Evolutionary conservation across 371 early-diverging fungal species (phyloP), one percentile per base, ranked within the genome.

Genomic region (Nosema granulosis): DNA sequence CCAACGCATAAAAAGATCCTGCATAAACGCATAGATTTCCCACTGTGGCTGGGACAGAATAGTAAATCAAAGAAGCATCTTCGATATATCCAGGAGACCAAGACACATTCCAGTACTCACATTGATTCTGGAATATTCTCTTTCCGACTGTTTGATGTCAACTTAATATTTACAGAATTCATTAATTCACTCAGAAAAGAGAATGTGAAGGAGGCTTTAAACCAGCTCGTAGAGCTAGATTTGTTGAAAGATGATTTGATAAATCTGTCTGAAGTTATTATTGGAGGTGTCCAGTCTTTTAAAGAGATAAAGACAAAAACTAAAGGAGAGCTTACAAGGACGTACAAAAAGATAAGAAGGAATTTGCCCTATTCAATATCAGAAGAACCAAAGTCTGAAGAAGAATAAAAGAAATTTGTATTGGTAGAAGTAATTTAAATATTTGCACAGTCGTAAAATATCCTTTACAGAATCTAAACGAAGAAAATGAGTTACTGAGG

Each of bases 21-120:
- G 24, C n/a, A 34, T 22, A 70, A 67, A 37, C 24, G 61, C n/a
- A 77, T 85, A 24, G 54, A 71, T 57, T 79, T 81, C 52, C 66
- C 79, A 56, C 89, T 90, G 16, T 95, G 91, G 90, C 86, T 98
- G 37, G 99, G 99, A 22, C 89, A 94, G 80, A 91, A 91, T 79
- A 94, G 94, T 0, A 93, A 90, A 79, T 85, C 89, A 24, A 59
- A 49, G 31, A 96, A 94, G 82, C 86, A 87, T 69, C 75, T 80
- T 29, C 88, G 95, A 29, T 75, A 87, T 57, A 83, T 96, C 68
- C 85, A 87, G 66, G 94, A 93, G 38, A 79, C 94, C 12, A 91
- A 92, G 74, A 84, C 87, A 37, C 92, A 92, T 94, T 26, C 88
- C 89, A 13, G 38, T 72, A n/a, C 90, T 91, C 0, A 73, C 93